phyloP scores from a whole-genome alignment of 2,329 filamentous ascomycete genomes.

The Ceratocystis diversiconidia region DNA sequence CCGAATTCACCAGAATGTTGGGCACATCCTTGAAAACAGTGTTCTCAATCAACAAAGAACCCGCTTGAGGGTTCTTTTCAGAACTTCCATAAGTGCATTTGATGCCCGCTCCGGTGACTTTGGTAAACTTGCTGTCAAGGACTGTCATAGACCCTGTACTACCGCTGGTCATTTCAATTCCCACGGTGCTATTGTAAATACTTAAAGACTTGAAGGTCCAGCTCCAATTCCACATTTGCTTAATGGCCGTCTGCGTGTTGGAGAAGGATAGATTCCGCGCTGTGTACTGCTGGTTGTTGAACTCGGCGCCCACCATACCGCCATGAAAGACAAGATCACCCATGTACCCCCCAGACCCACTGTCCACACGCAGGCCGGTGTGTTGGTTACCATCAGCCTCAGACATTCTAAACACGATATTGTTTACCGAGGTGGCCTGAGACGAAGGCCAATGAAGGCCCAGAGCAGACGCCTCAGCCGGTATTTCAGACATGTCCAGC shows the following conservation, averaged over 20 bases:
- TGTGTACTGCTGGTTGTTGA: conserved; percentile 59
- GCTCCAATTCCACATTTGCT: conserved; percentile 63
- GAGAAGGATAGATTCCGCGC: conserved; percentile 54
- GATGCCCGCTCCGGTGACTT: conserved; percentile 13
- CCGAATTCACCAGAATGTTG: conserved; percentile 27
- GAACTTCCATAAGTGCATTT: conserved; percentile 39
- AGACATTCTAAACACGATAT: conserved; percentile 41
- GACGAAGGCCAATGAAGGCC: conserved; percentile 56
- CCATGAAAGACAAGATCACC: conserved; percentile 58
- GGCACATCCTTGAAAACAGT: conserved; percentile 27
- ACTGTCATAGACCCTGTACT: conserved; percentile 62
- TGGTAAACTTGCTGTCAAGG: conserved; percentile 54
- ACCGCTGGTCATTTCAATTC: conserved; percentile 49
- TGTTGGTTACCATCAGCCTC: conserved; percentile 34
- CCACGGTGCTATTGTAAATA: conserved; percentile 49
- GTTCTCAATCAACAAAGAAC: conserved; percentile 36
- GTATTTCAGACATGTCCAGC: conserved; percentile 39
- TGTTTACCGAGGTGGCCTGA: conserved; percentile 47
- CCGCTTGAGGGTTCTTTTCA: conserved; percentile 37
- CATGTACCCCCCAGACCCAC: conserved; percentile 51
- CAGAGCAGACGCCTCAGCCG: conserved; percentile 31
- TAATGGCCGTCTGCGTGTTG: conserved; percentile 49
- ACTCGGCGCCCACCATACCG: conserved; percentile 42
- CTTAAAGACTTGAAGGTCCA: conserved; percentile 57
- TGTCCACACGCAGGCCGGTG: conserved; percentile 47